A percentile compares a stretch with the other conserved stretches of the same genome.
These are phyloP conservation scores for Cairneyella variabilis DNA, from an alignment of 495 filamentous ascomycete genomes.

Conservation along the genomic window DNA sequence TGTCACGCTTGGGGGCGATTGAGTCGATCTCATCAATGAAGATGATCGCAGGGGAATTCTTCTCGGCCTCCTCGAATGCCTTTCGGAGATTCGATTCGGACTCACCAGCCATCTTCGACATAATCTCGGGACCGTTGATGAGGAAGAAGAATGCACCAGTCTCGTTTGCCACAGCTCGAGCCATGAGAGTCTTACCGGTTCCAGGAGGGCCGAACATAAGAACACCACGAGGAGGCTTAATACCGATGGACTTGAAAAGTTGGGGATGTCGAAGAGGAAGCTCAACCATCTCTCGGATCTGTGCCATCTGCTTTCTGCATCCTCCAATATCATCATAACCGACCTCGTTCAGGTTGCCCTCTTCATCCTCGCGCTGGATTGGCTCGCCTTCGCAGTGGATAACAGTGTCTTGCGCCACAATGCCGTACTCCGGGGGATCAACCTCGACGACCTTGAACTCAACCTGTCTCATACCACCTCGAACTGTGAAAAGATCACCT, in stretches of 20 bases:
- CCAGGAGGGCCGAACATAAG: slow-evolving; percentile 95
- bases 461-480: slow-evolving; percentile 96
- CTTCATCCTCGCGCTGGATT: slow-evolving; percentile 97
- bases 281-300: slow-evolving; percentile 98
- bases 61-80: slow-evolving; percentile 98
- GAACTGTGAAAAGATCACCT: slow-evolving; percentile 94
- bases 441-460: slow-evolving; percentile 99
- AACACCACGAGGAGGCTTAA: slow-evolving; percentile 98
- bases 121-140: slow-evolving; percentile 98
- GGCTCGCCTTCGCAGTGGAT: slow-evolving; percentile 99
- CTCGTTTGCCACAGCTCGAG: slow-evolving; percentile 97
- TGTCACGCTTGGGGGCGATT: slow-evolving; percentile 98
- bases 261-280: slow-evolving; percentile 93
- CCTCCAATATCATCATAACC: slow-evolving; percentile 99
- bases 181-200: slow-evolving; percentile 99
- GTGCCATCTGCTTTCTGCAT: slow-evolving; percentile 99
- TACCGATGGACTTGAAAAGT: slow-evolving; percentile 99
- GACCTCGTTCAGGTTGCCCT: slow-evolving; percentile 98
- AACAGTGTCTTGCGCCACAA: slow-evolving; percentile 96
- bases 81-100: slow-evolving; percentile 97
- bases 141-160: slow-evolving; percentile 99
- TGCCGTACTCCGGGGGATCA: slow-evolving; percentile 95
- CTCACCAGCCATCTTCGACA: slow-evolving; percentile 99
- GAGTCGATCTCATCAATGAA: slow-evolving; percentile 99
- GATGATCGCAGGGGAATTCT: slow-evolving; percentile 98